These are phyloP conservation scores for Wallemia ichthyophaga DNA, from an alignment of 1,284 basidiomycete genomes.

Conservation along the genomic window DNA sequence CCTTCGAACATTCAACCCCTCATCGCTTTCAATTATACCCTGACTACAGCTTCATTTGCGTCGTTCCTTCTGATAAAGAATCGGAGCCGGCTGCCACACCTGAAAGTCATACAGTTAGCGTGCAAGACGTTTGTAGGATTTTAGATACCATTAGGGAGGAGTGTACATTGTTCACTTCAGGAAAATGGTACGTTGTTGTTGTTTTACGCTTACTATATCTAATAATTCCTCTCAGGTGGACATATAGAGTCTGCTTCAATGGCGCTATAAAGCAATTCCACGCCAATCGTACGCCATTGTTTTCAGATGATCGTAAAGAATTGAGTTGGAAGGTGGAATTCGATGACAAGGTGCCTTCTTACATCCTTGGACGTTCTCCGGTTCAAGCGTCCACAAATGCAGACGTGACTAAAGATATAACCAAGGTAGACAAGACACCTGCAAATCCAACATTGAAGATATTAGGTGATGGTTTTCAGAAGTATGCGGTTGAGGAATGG, in stretches of 20 bases:
- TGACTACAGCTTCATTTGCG: not conserved
- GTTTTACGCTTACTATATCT: not conserved
- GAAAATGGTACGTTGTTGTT: not conserved
- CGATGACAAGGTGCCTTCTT: not conserved
- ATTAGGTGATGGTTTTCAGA: not conserved
- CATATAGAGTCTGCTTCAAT: not conserved
- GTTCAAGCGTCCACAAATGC: not conserved
- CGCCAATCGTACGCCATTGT: not conserved
- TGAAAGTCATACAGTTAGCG: not conserved
- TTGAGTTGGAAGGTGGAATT: not conserved
- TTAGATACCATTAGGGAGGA: not conserved
- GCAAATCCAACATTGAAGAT: not conserved
- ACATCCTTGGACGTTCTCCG: not conserved
- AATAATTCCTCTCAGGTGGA: not conserved
- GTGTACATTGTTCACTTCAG: not conserved
- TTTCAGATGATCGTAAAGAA: not conserved
- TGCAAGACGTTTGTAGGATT: not conserved
- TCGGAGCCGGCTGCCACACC: not conserved
- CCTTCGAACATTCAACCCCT: not conserved
- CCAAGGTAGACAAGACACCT: not conserved
- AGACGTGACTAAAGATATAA: not conserved
- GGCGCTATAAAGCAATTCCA: not conserved
- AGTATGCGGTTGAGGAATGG: not conserved
- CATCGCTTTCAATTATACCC: not conserved
- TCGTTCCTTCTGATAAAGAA: not conserved